These are phyloP conservation scores for Mycosphaerella sp. DNA, from an alignment of 2,329 filamentous ascomycete species.

Conservation along the genomic window DNA sequence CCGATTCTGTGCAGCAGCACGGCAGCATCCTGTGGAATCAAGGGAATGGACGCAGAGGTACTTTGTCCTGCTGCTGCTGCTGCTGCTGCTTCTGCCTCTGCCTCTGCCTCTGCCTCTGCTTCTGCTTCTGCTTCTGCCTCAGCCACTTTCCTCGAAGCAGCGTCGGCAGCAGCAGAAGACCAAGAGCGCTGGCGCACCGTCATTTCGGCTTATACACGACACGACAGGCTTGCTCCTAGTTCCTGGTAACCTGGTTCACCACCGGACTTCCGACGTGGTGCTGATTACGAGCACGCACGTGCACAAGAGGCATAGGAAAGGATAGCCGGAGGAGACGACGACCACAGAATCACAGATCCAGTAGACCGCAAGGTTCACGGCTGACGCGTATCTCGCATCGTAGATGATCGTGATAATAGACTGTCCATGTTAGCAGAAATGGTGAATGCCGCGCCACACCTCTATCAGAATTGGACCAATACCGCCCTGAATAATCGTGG, in stretches of 20 bases:
- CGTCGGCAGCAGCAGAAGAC: constrained; percentile 9
- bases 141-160: neutral
- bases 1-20: neutral
- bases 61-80: too few species aligned
- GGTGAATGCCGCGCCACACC: too few species aligned
- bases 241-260: neutral
- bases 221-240: too few species aligned
- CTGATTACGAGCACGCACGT: too few species aligned
- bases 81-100: neutral
- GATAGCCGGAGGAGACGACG: neutral
- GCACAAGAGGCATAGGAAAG: neutral
- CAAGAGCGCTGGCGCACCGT: constrained; percentile 10
- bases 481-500: too few species aligned
- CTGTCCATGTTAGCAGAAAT: too few species aligned
- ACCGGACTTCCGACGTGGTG: neutral
- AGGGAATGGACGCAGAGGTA: neutral
- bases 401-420: too few species aligned
- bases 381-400: too few species aligned
- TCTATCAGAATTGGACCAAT: too few species aligned
- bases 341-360: too few species aligned
- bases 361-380: too few species aligned
- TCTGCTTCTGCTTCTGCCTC: neutral
- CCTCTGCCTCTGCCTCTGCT: too few species aligned
- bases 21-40: neutral
- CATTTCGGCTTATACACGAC: neutral